These are phyloP conservation scores for Mortierella sp. DNA, from an alignment of 371 early-diverging fungal genomes.

Conservation along the genomic window DNA sequence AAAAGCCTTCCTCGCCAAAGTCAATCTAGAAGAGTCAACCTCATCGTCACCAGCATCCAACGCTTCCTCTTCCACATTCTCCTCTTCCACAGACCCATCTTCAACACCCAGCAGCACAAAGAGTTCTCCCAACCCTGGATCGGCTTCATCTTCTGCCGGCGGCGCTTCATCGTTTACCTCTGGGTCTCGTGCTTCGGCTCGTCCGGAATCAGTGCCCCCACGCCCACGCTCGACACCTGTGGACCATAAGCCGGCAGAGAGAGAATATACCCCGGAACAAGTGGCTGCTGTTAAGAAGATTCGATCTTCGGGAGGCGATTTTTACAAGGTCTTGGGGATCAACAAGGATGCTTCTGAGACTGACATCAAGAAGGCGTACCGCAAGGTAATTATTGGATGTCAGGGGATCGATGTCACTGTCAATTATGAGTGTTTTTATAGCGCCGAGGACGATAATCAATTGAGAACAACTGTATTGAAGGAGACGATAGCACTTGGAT, in stretches of 20 bases:
- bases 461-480: too few relatives aligned
- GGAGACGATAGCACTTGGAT: too few relatives aligned
- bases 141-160: not conserved
- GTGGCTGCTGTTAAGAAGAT: slow-evolving; percentile 84
- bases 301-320: slow-evolving; percentile 82
- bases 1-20: slow-evolving; percentile 66
- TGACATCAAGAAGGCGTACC: slow-evolving; percentile 97
- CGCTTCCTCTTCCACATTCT: slow-evolving; percentile 22
- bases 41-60: slow-evolving; percentile 18
- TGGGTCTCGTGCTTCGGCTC: slow-evolving; percentile 34
- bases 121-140: slow-evolving; percentile 41
- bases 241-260: slow-evolving; percentile 55
- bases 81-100: slow-evolving; percentile 14
- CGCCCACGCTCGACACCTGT: slow-evolving; percentile 35
- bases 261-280: slow-evolving; percentile 88
- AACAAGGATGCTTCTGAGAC: slow-evolving; percentile 83
- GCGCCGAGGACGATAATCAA: too few relatives aligned
- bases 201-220: slow-evolving; percentile 33
- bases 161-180: slow-evolving; percentile 6
- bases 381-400: slow-evolving; percentile 75
- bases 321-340: slow-evolving; percentile 93
- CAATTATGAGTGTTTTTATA: too few relatives aligned
- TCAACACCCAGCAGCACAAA: slow-evolving; percentile 46
- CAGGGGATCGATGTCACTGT: not conserved
- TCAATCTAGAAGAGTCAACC: slow-evolving; percentile 59